Evolutionary conservation across 2,329 filamentous ascomycete species (phyloP).

Genomic region (Scytalidium lignicola): DNA sequence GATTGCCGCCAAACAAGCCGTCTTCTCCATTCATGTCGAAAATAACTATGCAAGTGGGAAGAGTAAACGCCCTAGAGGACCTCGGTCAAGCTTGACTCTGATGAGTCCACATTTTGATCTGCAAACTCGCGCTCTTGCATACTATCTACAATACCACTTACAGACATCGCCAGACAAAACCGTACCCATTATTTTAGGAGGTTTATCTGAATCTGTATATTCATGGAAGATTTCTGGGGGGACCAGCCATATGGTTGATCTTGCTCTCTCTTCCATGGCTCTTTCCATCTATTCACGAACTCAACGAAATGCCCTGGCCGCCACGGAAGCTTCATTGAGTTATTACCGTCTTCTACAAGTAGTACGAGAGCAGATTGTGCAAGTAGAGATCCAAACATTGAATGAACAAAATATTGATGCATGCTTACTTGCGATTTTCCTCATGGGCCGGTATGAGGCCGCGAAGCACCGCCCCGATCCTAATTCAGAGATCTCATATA

Average conservation of each 20-base stretch:
- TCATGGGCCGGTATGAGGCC: constrained; percentile 15
- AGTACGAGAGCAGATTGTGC: constrained; percentile 2
- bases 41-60: constrained; percentile 26
- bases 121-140: constrained; percentile 19
- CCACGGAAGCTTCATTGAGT: constrained; percentile 17
- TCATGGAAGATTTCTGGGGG: constrained; percentile 6
- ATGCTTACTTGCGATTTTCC: constrained; percentile 12
- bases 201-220: constrained; percentile 1
- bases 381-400: too few species aligned
- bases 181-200: neutral
- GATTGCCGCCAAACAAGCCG: constrained; percentile 6
- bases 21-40: constrained; percentile 19
- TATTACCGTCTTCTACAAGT: constrained; percentile 19
- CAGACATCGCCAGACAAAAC: constrained; percentile 9
- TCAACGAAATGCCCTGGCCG: constrained; percentile 17
- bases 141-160: constrained; percentile 23
- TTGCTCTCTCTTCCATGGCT: constrained; percentile 24
- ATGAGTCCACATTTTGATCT: constrained; percentile 17
- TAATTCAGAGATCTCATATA: neutral
- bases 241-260: constrained; percentile 19
- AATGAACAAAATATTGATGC: constrained; percentile 10
- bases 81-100: constrained; percentile 17
- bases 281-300: constrained; percentile 24
- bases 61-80: constrained; percentile 28
- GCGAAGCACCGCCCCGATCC: neutral